Evolutionary conservation across 139 green algal genomes (phyloP).

Genomic region (Chlorella sp.): DNA sequence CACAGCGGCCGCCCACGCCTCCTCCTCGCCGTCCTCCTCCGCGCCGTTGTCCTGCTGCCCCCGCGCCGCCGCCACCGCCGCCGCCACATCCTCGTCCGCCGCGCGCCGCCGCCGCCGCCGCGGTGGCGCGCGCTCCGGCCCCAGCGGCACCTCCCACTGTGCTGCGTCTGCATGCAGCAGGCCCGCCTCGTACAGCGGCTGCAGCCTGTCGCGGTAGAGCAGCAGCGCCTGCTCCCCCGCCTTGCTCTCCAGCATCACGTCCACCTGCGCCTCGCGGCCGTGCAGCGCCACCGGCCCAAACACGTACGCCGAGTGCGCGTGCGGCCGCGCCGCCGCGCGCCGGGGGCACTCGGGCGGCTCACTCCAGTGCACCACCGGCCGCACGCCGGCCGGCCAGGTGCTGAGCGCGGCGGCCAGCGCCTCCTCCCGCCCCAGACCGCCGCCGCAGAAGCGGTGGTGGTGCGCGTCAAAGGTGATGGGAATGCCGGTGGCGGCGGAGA

Average conservation of each 20-base stretch:
- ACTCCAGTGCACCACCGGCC: slow-evolving; percentile 66
- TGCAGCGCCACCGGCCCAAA: slow-evolving; percentile 63
- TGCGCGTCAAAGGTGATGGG: slow-evolving; percentile 81
- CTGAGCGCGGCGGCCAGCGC: slow-evolving; percentile 52
- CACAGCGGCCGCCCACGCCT: too few species aligned
- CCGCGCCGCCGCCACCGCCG: too few species aligned
- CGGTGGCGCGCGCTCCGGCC: too few species aligned
- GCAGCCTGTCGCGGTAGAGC: slow-evolving; percentile 53
- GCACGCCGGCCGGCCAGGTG: slow-evolving; percentile 63
- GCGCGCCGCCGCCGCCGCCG: too few species aligned
- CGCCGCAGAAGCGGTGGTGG: slow-evolving; percentile 49
- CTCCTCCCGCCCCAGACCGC: slow-evolving; percentile 44
- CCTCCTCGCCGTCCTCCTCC: too few species aligned
- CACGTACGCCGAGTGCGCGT: slow-evolving; percentile 29
- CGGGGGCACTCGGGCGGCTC: slow-evolving; percentile 29
- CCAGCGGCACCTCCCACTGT: too few species aligned
- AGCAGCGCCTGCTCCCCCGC: slow-evolving; percentile 59
- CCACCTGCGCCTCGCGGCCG: slow-evolving; percentile 55
- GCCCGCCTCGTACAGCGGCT: not conserved
- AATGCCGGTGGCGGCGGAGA: slow-evolving; percentile 37
- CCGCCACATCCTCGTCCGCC: too few species aligned
- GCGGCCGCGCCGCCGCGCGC: not conserved
- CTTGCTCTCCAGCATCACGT: slow-evolving; percentile 76
- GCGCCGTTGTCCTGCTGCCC: not conserved
- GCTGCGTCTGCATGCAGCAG: not conserved